A percentile compares a stretch with the other conserved stretches of the same genome.
Evolutionary conservation across 2,329 filamentous ascomycete genomes (phyloP).

Genomic region (Talaromyces amestolkiae): DNA sequence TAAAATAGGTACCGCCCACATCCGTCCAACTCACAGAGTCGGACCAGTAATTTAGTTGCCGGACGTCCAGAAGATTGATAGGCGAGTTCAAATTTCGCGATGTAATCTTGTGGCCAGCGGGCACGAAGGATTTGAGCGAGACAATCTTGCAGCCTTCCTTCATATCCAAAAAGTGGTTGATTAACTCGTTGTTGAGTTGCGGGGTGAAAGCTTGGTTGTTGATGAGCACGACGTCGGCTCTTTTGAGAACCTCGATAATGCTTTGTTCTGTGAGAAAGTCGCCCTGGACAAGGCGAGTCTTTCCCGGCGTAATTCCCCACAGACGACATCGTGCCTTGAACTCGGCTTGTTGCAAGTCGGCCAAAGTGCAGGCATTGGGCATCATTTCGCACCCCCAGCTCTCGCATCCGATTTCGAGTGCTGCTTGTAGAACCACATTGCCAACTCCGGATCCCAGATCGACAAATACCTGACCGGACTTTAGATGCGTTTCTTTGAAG

Average conservation of each 20-base stretch:
- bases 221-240: conserved; percentile 91
- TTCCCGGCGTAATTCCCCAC: conserved; percentile 81
- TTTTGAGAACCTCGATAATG: conserved; percentile 71
- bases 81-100: conserved; percentile 74
- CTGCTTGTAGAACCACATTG: conserved; percentile 91
- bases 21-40: conserved; percentile 86
- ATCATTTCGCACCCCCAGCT: conserved; percentile 97
- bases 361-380: conserved; percentile 81
- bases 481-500: conserved; percentile 73
- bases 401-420: conserved; percentile 87
- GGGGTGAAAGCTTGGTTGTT: conserved; percentile 98
- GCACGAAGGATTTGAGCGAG: conserved; percentile 87
- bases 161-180: conserved; percentile 87
- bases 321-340: conserved; percentile 81
- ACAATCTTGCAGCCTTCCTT: conserved; percentile 89
- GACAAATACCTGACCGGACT: conserved; percentile 81
- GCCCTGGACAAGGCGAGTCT: conserved; percentile 74
- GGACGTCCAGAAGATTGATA: conserved; percentile 75
- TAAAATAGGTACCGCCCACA: conserved; percentile 78
- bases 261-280: conserved; percentile 74
- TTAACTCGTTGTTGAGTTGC: conserved; percentile 76
- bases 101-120: conserved; percentile 72
- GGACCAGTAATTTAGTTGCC: conserved; percentile 67
- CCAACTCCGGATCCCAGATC: conserved; percentile 95
- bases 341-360: conserved; percentile 74